These are phyloP conservation scores for Syncephalastrum monosporum DNA, from an alignment of 371 early-diverging fungal genomes.

Conservation along the genomic window DNA sequence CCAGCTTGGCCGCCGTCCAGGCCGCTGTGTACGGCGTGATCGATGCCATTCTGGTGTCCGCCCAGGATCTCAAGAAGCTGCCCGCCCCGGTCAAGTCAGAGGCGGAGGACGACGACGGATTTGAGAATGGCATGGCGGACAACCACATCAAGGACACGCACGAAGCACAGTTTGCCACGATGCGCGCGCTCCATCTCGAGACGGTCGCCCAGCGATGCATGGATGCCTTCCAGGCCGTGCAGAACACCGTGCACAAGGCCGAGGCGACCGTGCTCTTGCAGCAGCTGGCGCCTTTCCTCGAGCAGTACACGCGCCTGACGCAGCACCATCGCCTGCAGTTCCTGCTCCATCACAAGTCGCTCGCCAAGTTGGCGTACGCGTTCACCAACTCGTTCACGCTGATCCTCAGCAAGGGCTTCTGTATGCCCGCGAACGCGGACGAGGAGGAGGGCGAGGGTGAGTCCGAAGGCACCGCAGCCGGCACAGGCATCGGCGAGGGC, in stretches of 20 bases:
- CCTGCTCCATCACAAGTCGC: conserved; percentile 66
- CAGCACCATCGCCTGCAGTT: conserved; percentile 63
- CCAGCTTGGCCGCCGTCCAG: conserved; percentile 16
- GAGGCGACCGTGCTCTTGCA: conserved; percentile 38
- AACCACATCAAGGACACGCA: conserved; percentile 46
- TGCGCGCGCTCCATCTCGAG: conserved; percentile 41
- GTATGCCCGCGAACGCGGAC: conserved; percentile 71
- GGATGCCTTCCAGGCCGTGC: conserved; percentile 26
- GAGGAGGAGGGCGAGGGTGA: conserved; percentile 62
- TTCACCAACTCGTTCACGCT: conserved; percentile 71
- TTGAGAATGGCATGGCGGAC: conserved; percentile 56
- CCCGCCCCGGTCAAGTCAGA: conserved; percentile 12
- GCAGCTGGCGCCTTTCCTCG: conserved; percentile 60
- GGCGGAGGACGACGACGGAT: conserved; percentile 28
- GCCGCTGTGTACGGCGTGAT: conserved; percentile 33
- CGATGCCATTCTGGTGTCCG: conserved; percentile 38
- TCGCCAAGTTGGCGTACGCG: conserved; percentile 65
- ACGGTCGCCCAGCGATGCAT: conserved; percentile 35
- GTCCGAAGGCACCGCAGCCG: conserved; percentile 64
- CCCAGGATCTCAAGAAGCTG: conserved; percentile 46
- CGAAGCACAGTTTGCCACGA: conserved; percentile 24
- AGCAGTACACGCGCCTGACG: conserved; percentile 65
- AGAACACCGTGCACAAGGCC: conserved; percentile 6
- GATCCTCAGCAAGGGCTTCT: conserved; percentile 83
- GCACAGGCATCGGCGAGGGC: conserved; percentile 96